Evolutionary conservation across 2,329 filamentous ascomycete genomes (phyloP).

Genomic region (Harringtonia aguacate): DNA sequence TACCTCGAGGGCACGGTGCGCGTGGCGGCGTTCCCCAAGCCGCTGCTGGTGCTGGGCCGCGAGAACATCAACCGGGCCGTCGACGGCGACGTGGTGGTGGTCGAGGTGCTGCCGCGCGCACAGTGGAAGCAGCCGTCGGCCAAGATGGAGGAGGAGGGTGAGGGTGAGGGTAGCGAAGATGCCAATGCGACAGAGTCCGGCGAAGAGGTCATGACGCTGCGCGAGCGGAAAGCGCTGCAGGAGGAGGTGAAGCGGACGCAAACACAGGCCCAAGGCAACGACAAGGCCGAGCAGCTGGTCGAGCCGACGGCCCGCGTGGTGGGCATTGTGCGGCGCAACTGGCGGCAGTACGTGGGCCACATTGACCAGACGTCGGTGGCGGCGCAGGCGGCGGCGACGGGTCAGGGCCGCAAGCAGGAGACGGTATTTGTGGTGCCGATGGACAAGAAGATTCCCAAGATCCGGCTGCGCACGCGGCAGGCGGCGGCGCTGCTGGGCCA

Average conservation of each 20-base stretch:
- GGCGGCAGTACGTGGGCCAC: slow-evolving; percentile 95
- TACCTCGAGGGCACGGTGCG: slow-evolving; percentile 91
- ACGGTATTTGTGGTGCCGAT: slow-evolving; percentile 93
- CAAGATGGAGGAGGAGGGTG: slow-evolving; percentile 94
- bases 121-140: slow-evolving; percentile 96
- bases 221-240: slow-evolving; percentile 72
- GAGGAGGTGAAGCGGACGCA: slow-evolving; percentile 86
- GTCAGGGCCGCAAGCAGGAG: slow-evolving; percentile 75
- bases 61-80: slow-evolving; percentile 95
- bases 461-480: slow-evolving; percentile 83
- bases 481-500: slow-evolving; percentile 83
- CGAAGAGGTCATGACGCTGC: not conserved
- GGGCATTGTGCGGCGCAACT: slow-evolving; percentile 88
- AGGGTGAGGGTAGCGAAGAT: slow-evolving; percentile 53
- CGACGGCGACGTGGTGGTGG: slow-evolving; percentile 83
- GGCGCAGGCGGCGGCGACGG: too few relatives aligned
- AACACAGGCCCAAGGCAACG: slow-evolving; percentile 37
- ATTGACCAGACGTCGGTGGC: slow-evolving; percentile 80
- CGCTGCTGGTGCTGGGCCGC: slow-evolving; percentile 76
- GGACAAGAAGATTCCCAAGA: slow-evolving; percentile 97
- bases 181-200: slow-evolving; percentile 60
- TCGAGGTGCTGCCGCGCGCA: slow-evolving; percentile 85
- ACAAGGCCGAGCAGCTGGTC: slow-evolving; percentile 64
- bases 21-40: slow-evolving; percentile 80
- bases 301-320: slow-evolving; percentile 91